Base-by-base conservation (phyloP, 2,329 filamentous ascomycete genomes). In the Trematosphaeria pertusa region DNA sequence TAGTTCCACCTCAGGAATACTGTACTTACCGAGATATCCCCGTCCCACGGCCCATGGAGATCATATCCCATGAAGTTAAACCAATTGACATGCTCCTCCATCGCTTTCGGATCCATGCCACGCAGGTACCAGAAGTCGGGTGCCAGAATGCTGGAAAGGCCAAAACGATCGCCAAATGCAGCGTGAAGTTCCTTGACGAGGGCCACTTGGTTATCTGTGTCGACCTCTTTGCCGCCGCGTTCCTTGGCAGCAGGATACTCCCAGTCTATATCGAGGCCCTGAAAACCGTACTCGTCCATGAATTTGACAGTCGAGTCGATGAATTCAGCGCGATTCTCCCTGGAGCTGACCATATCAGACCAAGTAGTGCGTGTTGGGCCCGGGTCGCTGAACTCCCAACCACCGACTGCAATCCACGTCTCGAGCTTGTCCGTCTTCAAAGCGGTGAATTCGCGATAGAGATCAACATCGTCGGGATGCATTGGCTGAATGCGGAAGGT, bases 201-300 rank as follows among this genome's bases (percentile, higher is more conserved):
- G 1, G 38, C 12, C 2, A 59, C 55, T 14, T 50, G 56, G 37
- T 69, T 69, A 1, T 54, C 44, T 1, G 48, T 46, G 34, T 79
- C 76, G 3, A 59, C 66, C 1, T 58, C 32, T 0, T 37, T 46
- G 1, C 78, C 77, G 9, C 57, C 56, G 2, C 74, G 59, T 17
- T 78, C 74, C 12, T 46, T 28, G 9, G 52, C 58, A 12, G 34
- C 59, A 7, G 65, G 66, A 5, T 67, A 59, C 1, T 75, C 75
- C 77, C 75, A 80, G 50, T 80, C 76, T 12, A 79, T 46, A 43
- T 80, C 76, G 1, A 75, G 64, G 1, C 63, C 62, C 14, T 78
- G 72, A 39, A 80, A 78, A n/a, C 65, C 70, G 43, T 77, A 76
- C 3, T 58, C 67, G 1, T 56, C 49, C 54, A 75, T 42, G 64